Evolutionary conservation across 169 alveolate species (phyloP).

Genomic region (Plasmodium reichenowi): DNA sequence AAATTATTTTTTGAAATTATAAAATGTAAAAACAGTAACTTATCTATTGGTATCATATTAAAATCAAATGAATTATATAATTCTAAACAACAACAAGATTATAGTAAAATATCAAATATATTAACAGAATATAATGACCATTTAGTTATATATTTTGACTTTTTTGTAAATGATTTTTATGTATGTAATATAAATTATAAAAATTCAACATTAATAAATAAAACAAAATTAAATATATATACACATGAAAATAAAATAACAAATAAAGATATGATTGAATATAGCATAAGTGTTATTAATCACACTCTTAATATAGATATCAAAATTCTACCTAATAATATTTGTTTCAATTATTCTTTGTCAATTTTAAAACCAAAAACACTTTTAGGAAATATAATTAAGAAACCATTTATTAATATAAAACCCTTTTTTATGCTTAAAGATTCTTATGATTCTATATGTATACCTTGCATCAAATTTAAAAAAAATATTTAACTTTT

Average conservation of each 20-base stretch:
- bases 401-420: slow-evolving; percentile 60
- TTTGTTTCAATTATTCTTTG: slow-evolving; percentile 36
- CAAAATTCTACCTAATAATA: slow-evolving; percentile 35
- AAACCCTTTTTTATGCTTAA: slow-evolving; percentile 63
- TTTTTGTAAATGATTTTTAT: slow-evolving; percentile 74
- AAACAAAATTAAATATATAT: slow-evolving; percentile 64
- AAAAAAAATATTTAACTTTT: not conserved
- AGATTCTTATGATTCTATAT: slow-evolving; percentile 60
- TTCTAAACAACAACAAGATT: not conserved
- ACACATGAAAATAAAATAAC: slow-evolving; percentile 64
- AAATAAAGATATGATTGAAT: slow-evolving; percentile 37
- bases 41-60: slow-evolving; percentile 53
- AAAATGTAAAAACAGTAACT: slow-evolving; percentile 50
- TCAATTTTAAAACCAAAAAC: slow-evolving; percentile 37
- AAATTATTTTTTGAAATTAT: slow-evolving; percentile 31
- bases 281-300: slow-evolving; percentile 38
- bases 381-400: slow-evolving; percentile 49
- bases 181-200: slow-evolving; percentile 47
- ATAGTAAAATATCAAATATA: slow-evolving; percentile 32
- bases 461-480: slow-evolving; percentile 35
- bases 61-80: slow-evolving; percentile 37
- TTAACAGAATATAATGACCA: slow-evolving; percentile 16
- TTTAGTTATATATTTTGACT: slow-evolving; percentile 61
- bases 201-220: slow-evolving; percentile 29
- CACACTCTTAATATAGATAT: slow-evolving; percentile 37